Base-by-base conservation (phyloP, 2,329 filamentous ascomycete species). In the Monosporascus sp. region DNA sequence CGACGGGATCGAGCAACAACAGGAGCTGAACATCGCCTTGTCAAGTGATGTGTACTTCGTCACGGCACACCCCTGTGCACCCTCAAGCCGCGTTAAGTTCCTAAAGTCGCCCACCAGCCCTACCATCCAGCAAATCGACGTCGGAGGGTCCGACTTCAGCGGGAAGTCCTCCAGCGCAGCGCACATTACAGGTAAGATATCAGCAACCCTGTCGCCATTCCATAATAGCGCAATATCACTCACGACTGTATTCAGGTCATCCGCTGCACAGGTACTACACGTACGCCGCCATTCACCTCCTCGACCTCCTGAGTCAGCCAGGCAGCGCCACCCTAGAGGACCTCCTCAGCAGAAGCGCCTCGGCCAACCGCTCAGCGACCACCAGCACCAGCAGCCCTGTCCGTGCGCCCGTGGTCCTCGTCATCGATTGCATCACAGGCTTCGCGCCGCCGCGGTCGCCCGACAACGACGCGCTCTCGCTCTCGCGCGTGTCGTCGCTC, bases 21-120 rank as follows among this genome's bases (percentile, higher is more conserved):
- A 67, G 25, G 63, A 76, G 52, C 60, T 76, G 50, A 72, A 72
- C 2, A 74, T 78, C 50, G 62, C 74, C 1, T 67, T 88, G 9
- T 68, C 70, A 6, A 79, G 83, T 58, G 83, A 87, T 54, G 75
- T 86, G 22, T 79, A 79, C 60, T 87, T 87, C 63, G 80, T 86
- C 18, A 86, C 85, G 1, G 83, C 83, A 0, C 82, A 86, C 59
- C 85, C 85, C 0, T 88, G 85, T 60, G 76, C 80, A 5, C 77
- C 80, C 2, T 82, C 81, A 1, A 74, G 75, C 49, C 75, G 78
- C 52, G 78, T 83, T 2, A 79, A 77, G 56, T 78, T 85, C 51
- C 63, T 86, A 49, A 82, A 80, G 63, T 82, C 81, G 15, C 79
- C 81, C 0, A 77, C 77, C 1, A 85, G 80, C 61, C 81, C 82